phyloP scores from a whole-genome alignment of 2,329 filamentous ascomycete genomes.

The Exophiala sideris region DNA sequence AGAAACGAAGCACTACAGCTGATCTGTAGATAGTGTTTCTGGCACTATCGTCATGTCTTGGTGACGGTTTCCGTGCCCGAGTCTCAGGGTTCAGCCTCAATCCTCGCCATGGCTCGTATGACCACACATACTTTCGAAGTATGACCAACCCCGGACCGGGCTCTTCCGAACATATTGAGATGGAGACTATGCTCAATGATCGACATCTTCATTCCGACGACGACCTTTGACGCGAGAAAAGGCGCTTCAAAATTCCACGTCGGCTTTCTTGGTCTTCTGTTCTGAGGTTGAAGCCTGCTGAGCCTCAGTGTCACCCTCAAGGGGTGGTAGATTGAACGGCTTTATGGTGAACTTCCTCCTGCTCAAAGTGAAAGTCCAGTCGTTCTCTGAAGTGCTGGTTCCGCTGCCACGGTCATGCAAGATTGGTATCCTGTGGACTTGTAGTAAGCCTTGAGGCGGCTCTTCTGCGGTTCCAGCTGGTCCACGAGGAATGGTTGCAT shows the following conservation, averaged over 20 bases:
- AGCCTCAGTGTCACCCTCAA: conserved; percentile 69
- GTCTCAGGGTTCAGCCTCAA: conserved; percentile 44
- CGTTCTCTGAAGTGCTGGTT: conserved; percentile 68
- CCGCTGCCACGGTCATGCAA: conserved; percentile 84
- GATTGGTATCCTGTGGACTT: conserved; percentile 76
- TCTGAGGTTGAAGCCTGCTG: conserved; percentile 47
- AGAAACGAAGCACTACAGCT: background rate
- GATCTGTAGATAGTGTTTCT: conserved; percentile 42
- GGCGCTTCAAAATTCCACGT: conserved; percentile 68
- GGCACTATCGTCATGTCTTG: conserved; percentile 54
- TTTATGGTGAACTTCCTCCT: conserved; percentile 78
- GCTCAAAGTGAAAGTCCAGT: conserved; percentile 87
- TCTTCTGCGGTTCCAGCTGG: conserved; percentile 60
- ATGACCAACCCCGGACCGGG: conserved; percentile 54
- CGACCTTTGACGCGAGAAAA: conserved; percentile 1
- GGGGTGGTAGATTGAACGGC: conserved; percentile 83
- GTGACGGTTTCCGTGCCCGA: conserved; percentile 50
- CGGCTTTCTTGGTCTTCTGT: conserved; percentile 58
- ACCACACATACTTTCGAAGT: conserved; percentile 54
- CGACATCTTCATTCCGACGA: conserved; percentile 35
- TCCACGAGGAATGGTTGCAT: conserved; percentile 23
- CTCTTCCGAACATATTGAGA: conserved; percentile 61
- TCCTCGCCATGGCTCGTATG: conserved; percentile 48
- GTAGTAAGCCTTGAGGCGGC: conserved; percentile 79
- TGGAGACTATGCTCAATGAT: conserved; percentile 57